Percentiles rank a stretch among this genome's conserved stretches.
Conservation (phyloP, 495 filamentous ascomycete genomes). For the Neurospora sp. region DNA sequence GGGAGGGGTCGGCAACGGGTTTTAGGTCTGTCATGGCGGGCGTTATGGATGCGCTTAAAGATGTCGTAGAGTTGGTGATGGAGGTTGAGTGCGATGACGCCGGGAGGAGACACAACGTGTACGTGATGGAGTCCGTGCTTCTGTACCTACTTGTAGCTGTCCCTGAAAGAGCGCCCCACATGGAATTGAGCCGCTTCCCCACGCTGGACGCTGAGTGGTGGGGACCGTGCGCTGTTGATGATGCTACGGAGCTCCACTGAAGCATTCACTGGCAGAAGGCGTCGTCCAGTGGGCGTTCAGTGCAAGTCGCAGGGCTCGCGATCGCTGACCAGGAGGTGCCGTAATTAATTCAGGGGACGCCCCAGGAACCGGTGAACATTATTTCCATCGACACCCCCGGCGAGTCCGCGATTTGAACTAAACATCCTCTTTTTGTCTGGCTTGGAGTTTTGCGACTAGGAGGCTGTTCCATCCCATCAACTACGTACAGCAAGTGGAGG, state of each 20-base stretch:
- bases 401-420: not conserved
- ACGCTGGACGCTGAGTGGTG: not conserved
- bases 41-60: not conserved
- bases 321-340: not conserved
- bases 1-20: not conserved
- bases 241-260: not conserved
- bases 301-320: not conserved
- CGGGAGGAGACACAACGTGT: slow-evolving; percentile 3
- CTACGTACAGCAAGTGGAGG: not conserved
- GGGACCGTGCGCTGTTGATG: not conserved
- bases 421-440: not conserved
- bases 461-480: not conserved
- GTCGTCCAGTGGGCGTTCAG: not conserved
- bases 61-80: not conserved
- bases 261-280: not conserved
- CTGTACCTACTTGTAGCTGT: not conserved
- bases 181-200: not conserved
- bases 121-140: slow-evolving; percentile 6
- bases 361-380: not conserved
- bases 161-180: not conserved
- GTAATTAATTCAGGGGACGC: not conserved
- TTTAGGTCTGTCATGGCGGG: slow-evolving; percentile 29
- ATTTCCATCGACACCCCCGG: not conserved
- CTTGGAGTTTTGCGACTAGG: not conserved
- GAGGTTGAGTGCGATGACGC: slow-evolving; percentile 6